Evolutionary conservation across 2,329 filamentous ascomycete species (phyloP).

Genomic region (Cercospora berteroae): DNA sequence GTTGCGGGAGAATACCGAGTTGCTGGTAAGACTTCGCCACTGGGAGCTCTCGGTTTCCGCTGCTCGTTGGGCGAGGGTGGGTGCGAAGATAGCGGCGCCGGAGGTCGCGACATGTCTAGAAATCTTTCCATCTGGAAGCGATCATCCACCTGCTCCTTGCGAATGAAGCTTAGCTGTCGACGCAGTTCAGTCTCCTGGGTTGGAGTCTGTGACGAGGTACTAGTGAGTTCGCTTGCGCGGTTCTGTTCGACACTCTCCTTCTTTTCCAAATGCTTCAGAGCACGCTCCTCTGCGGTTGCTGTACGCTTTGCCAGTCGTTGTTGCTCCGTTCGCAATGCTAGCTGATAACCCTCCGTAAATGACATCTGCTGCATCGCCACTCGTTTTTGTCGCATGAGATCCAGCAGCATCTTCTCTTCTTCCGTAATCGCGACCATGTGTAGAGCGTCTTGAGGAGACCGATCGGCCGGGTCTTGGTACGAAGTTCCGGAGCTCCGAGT

Average conservation of each 20-base stretch:
- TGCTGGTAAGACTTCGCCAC: slow-evolving; percentile 22
- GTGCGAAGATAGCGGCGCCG: slow-evolving; percentile 22
- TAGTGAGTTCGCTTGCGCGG: slow-evolving; percentile 21
- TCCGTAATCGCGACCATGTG: slow-evolving; percentile 49
- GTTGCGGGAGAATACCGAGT: slow-evolving; percentile 22
- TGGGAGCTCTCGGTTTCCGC: slow-evolving; percentile 15
- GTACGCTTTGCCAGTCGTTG: slow-evolving; percentile 28
- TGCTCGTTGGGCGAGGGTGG: slow-evolving; percentile 12
- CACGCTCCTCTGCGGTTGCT: slow-evolving; percentile 26
- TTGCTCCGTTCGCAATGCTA: slow-evolving; percentile 38
- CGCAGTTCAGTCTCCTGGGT: slow-evolving; percentile 20
- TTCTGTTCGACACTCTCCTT: slow-evolving; percentile 20
- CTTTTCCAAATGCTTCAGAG: slow-evolving; percentile 26
- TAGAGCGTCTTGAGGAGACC: slow-evolving; percentile 14
- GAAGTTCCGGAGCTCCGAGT: slow-evolving; percentile 12
- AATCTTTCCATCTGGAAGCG: slow-evolving; percentile 33
- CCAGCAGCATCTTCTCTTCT: slow-evolving; percentile 51
- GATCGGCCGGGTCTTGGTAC: slow-evolving; percentile 6
- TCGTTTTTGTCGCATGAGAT: slow-evolving; percentile 51
- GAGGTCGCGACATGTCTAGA: slow-evolving; percentile 26
- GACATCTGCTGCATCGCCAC: slow-evolving; percentile 47
- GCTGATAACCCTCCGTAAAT: slow-evolving; percentile 40
- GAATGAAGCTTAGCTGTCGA: slow-evolving; percentile 29
- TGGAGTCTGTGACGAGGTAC: slow-evolving; percentile 10
- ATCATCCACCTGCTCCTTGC: slow-evolving; percentile 33